These are phyloP conservation scores for Psilocybe sp. DNA, from an alignment of 768 basidiomycete genomes.

Conservation along the genomic window DNA sequence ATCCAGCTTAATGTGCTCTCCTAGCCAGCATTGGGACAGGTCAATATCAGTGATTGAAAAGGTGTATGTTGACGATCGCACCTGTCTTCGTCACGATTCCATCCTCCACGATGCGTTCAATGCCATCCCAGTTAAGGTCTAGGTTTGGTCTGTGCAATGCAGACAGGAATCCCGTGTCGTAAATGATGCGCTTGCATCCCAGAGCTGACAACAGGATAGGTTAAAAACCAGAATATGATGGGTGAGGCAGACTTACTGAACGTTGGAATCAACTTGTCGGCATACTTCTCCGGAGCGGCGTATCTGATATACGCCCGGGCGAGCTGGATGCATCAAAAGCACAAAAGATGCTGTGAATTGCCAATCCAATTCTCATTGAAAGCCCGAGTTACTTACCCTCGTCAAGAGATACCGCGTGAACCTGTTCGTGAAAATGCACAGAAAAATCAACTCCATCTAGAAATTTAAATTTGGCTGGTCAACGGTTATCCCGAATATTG, in stretches of 20 bases:
- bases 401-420: too few relatives aligned
- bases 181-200: constrained; percentile 54
- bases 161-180: constrained; percentile 45
- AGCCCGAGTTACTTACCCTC: too few relatives aligned
- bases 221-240: neutral
- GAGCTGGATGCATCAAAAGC: constrained; percentile 9
- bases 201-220: constrained; percentile 25
- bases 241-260: constrained; percentile 33
- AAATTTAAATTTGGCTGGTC: neutral
- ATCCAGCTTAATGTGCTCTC: constrained; percentile 32
- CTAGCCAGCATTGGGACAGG: constrained; percentile 13
- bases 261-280: constrained; percentile 42
- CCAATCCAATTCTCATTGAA: too few relatives aligned
- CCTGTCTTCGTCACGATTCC: constrained; percentile 42
- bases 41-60: neutral
- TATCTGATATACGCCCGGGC: constrained; percentile 31
- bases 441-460: too few relatives aligned
- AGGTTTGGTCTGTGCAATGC: constrained; percentile 46
- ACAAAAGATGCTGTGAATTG: too few relatives aligned
- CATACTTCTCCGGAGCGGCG: constrained; percentile 42
- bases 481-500: too few relatives aligned
- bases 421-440: too few relatives aligned
- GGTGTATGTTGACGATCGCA: constrained; percentile 1
- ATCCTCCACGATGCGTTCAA: constrained; percentile 35
- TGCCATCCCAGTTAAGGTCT: constrained; percentile 37